These are phyloP conservation scores for Orbilia oligospora DNA, from an alignment of 2,329 filamentous ascomycete genomes.

Conservation along the genomic window DNA sequence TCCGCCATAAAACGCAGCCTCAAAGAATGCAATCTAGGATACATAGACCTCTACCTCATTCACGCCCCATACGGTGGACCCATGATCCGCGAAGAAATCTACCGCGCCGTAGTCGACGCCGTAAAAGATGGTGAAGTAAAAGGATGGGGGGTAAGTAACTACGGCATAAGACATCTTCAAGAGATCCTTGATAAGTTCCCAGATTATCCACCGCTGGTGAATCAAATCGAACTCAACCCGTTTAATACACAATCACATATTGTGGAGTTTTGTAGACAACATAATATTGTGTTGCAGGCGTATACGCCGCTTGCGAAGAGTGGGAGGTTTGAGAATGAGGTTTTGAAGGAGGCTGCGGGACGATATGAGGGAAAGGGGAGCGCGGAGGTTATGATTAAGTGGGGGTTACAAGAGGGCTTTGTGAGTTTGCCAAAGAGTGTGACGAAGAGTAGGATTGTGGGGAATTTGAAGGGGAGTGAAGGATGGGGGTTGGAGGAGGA, in stretches of 20 bases:
- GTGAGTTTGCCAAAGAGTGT: conserved; percentile 82
- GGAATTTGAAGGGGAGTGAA: conserved; percentile 75
- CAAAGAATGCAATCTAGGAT: conserved; percentile 77
- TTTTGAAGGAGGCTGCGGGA: conserved; percentile 74
- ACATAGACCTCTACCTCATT: conserved; percentile 84
- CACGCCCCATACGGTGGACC: conserved; percentile 84
- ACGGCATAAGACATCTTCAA: conserved; percentile 78
- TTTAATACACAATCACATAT: conserved; percentile 83
- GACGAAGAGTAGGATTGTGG: conserved; percentile 74
- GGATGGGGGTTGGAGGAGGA: conserved; percentile 74
- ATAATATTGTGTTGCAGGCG: conserved; percentile 81
- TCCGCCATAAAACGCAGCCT: conserved; percentile 77
- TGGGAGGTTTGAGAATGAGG: conserved; percentile 78
- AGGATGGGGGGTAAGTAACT: conserved; percentile 83
- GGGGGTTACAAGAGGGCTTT: conserved; percentile 82
- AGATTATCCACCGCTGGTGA: conserved; percentile 77
- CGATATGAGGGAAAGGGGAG: conserved; percentile 78
- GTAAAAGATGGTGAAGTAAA: conserved; percentile 79
- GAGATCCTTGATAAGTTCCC: conserved; percentile 77
- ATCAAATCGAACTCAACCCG: conserved; percentile 86
- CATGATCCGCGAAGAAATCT: conserved; percentile 78
- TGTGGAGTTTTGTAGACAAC: conserved; percentile 74
- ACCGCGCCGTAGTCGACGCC: conserved; percentile 83
- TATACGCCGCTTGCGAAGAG: conserved; percentile 83
- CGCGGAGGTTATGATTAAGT: conserved; percentile 82